Percentiles rank a stretch among this genome's conserved stretches.
Evolutionary conservation across 768 basidiomycete genomes (phyloP).

Genomic region (Hortiboletus flavorubellus): DNA sequence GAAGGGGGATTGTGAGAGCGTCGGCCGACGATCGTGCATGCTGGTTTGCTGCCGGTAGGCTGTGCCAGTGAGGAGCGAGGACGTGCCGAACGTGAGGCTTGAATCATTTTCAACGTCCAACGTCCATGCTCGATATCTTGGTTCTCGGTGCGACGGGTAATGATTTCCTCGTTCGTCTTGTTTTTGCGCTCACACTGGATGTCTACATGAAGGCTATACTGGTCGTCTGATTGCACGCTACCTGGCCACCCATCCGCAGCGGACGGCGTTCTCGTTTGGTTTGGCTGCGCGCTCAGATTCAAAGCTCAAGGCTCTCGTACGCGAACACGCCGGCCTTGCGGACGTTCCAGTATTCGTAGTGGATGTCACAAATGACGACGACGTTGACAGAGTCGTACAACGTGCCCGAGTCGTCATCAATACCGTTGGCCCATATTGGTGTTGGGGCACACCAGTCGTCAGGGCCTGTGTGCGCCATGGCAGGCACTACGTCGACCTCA

Average conservation of each 20-base stretch:
- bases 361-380: conserved; percentile 53
- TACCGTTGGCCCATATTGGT: conserved; percentile 71
- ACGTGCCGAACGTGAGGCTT: conserved; percentile 6
- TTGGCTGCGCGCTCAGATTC: conserved; percentile 65
- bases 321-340: conserved; percentile 40
- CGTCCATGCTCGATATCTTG: conserved; percentile 52
- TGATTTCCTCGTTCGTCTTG: not conserved
- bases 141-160: conserved; percentile 67
- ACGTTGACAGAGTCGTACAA: conserved; percentile 57
- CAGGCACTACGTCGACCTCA: conserved; percentile 83
- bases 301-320: conserved; percentile 54
- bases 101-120: conserved; percentile 8
- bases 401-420: conserved; percentile 68
- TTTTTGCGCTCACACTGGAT: conserved; percentile 9
- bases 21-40: not conserved
- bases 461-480: conserved; percentile 73
- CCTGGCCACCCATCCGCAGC: conserved; percentile 60
- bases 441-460: conserved; percentile 71
- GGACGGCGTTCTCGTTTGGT: conserved; percentile 57
- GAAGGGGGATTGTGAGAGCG: not conserved
- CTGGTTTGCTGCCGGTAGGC: not conserved
- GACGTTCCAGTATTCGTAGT: conserved; percentile 48
- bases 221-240: conserved; percentile 68
- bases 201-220: conserved; percentile 49
- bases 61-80: not conserved